A percentile compares a stretch with the other conserved stretches of the same genome.
Conservation (phyloP, 75 land plant genomes). For the Selaginella moellendorffii region DNA sequence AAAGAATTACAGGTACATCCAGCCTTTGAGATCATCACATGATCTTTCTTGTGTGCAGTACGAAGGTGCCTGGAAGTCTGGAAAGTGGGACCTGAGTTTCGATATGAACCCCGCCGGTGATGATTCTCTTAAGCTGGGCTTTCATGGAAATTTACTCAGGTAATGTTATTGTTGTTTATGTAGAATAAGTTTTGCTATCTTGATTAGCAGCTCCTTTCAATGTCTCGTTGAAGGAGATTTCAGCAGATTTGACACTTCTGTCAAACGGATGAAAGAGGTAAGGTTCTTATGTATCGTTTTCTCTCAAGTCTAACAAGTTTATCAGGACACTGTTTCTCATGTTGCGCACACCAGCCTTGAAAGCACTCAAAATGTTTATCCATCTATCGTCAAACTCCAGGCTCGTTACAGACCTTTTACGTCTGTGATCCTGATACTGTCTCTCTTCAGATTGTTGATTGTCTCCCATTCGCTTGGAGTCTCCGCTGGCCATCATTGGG, state of each 20-base stretch:
- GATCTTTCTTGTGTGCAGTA: slow-evolving; percentile 35
- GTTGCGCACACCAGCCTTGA: slow-evolving; percentile 63
- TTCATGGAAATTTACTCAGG: slow-evolving; percentile 80
- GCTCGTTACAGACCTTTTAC: too few species aligned
- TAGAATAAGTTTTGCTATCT: too few species aligned
- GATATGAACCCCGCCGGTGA: not conserved
- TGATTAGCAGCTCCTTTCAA: slow-evolving; percentile 45
- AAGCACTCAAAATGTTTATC: slow-evolving; percentile 69
- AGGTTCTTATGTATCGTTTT: not conserved
- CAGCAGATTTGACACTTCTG: slow-evolving; percentile 30
- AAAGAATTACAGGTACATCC: slow-evolving; percentile 60
- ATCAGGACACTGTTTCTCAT: slow-evolving; percentile 50
- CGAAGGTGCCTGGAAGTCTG: slow-evolving; percentile 98
- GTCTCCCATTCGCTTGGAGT: slow-evolving; percentile 62
- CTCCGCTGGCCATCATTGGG: slow-evolving; percentile 41
- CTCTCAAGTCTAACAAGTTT: not conserved
- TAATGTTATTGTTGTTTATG: slow-evolving; percentile 13
- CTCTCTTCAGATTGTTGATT: slow-evolving; percentile 45
- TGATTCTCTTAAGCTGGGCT: slow-evolving; percentile 10
- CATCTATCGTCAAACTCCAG: slow-evolving; percentile 74
- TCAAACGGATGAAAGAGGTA: slow-evolving; percentile 68
- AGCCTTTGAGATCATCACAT: not conserved
- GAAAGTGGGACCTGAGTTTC: slow-evolving; percentile 91
- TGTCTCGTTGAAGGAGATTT: slow-evolving; percentile 69
- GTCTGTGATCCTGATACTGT: not conserved